Evolutionary conservation across 805 yeast species (phyloP).

Genomic region (Metschnikowia hibisci): DNA sequence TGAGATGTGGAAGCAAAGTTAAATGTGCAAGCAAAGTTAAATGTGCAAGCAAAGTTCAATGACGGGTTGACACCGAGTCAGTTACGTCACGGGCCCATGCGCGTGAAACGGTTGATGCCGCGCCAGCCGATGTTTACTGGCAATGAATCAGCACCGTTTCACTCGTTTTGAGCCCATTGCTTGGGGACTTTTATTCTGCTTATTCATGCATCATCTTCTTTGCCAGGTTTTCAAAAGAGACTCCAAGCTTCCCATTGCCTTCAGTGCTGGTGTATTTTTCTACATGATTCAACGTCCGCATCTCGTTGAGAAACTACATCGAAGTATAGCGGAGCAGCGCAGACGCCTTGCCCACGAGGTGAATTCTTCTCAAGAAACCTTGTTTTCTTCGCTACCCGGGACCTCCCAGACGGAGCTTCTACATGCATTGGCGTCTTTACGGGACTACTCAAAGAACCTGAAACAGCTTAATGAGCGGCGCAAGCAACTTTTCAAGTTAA

Average conservation of each 20-base stretch:
- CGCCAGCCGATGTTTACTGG: not conserved
- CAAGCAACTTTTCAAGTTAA: conserved; percentile 38
- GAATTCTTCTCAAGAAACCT: not conserved
- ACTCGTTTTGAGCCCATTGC: not conserved
- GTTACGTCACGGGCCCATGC: too few relatives aligned
- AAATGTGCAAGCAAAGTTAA: too few relatives aligned
- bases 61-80: too few relatives aligned
- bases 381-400: conserved; percentile 17
- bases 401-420: conserved; percentile 29
- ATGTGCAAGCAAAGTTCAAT: too few relatives aligned
- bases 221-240: not conserved
- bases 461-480: conserved; percentile 45
- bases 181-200: not conserved
- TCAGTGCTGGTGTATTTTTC: not conserved
- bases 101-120: not conserved
- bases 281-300: not conserved
- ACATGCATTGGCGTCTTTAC: conserved; percentile 45
- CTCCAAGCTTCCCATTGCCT: not conserved
- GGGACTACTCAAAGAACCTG: conserved; percentile 38
- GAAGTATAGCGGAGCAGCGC: not conserved
- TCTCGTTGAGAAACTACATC: not conserved
- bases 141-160: not conserved
- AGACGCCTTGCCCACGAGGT: not conserved
- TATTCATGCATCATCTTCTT: not conserved
- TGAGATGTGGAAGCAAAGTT: too few relatives aligned